Evolutionary conservation across 495 filamentous ascomycete species (phyloP).

Genomic region (Aspergillus affinis): DNA sequence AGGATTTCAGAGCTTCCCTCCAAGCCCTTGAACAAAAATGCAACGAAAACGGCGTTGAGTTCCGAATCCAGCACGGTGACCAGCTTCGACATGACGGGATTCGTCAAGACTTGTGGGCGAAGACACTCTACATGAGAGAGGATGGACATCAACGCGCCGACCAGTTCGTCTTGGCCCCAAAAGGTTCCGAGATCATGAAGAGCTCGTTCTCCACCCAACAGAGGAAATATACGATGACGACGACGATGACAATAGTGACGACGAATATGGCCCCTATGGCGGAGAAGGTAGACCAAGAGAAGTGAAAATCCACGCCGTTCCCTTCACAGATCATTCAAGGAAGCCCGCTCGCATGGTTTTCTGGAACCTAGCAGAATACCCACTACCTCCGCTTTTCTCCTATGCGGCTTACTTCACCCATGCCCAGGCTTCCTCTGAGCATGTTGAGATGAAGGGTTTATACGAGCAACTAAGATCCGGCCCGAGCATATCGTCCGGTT

Average conservation of each 20-base stretch:
- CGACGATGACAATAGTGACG: not conserved
- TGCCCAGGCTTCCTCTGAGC: not conserved
- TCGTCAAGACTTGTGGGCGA: not conserved
- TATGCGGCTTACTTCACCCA: constrained; percentile 13
- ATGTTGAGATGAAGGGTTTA: not conserved
- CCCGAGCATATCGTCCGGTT: constrained; percentile 1
- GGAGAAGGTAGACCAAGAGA: not conserved
- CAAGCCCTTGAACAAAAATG: not conserved
- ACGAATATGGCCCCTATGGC: not conserved
- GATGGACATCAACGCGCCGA: not conserved
- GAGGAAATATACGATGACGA: not conserved
- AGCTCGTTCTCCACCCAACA: not conserved
- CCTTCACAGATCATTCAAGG: not conserved
- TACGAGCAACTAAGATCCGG: not conserved
- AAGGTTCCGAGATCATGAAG: not conserved
- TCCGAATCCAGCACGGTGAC: not conserved
- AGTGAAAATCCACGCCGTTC: not conserved
- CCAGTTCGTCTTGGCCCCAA: not conserved
- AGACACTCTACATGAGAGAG: not conserved
- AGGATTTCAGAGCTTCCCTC: too few relatives aligned
- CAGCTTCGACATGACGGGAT: not conserved
- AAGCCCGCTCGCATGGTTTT: constrained; percentile 1
- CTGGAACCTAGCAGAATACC: not conserved
- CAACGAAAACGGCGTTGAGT: not conserved
- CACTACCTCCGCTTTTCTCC: constrained; percentile 8